These are phyloP conservation scores for Agaricales sp. DNA, from an alignment of 1,284 basidiomycete species.

Conservation along the genomic window DNA sequence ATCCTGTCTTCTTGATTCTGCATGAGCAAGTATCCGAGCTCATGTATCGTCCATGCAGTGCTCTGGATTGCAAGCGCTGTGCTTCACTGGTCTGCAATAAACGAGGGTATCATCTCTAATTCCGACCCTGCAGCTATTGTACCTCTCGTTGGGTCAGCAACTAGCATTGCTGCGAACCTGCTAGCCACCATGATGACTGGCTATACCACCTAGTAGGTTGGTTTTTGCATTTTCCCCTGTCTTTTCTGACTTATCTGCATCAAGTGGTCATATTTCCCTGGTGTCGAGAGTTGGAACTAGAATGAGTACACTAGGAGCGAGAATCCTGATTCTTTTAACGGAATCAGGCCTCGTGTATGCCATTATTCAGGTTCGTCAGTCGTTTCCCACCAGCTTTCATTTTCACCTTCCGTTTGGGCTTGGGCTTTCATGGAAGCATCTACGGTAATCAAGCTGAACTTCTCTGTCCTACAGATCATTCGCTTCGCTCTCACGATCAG, in stretches of 20 bases:
- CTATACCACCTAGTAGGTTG: not conserved
- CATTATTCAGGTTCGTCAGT: not conserved
- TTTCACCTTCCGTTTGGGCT: too few relatives aligned
- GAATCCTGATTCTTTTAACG: not conserved
- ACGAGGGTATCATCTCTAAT: not conserved
- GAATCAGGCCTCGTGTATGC: not conserved
- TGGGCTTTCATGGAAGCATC: not conserved
- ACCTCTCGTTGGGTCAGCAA: not conserved
- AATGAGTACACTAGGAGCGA: not conserved
- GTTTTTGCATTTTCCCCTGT: not conserved
- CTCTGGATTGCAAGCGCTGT: not conserved
- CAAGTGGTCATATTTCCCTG: not conserved
- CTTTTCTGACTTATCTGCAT: not conserved
- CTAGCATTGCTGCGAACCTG: not conserved
- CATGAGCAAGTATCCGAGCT: too few relatives aligned
- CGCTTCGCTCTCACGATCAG: not conserved
- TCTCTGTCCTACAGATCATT: not conserved
- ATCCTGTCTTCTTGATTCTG: not conserved
- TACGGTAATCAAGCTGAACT: not conserved
- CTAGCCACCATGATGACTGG: not conserved
- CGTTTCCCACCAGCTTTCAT: not conserved
- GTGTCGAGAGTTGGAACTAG: not conserved
- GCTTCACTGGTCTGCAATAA: not conserved
- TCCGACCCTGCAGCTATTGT: not conserved
- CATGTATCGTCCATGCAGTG: too few relatives aligned